Percentiles rank a stretch among this genome's conserved stretches.
Evolutionary conservation across 192 early-diverging fungal genomes (phyloP).

Genomic region (Umbelopsis ramanniana): DNA sequence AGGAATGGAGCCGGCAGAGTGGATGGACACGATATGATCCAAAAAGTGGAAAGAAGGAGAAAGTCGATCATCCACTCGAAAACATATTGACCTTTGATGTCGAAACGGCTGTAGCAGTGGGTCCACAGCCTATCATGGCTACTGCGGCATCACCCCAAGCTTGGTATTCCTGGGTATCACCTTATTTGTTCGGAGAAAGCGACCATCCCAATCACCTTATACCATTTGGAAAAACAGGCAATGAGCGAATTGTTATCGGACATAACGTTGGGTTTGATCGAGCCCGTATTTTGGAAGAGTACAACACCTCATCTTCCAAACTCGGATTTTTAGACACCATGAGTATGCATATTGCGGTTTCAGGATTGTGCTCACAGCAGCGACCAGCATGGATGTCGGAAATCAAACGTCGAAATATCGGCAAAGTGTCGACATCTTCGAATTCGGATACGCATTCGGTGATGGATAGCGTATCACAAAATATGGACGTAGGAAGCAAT

Average conservation of each 20-base stretch:
- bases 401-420: conserved; percentile 52
- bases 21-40: conserved; percentile 87
- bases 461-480: conserved; percentile 36
- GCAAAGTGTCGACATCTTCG: background rate
- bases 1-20: conserved; percentile 54
- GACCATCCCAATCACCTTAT: conserved; percentile 61
- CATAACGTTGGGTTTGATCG: conserved; percentile 95
- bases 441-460: background rate
- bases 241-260: conserved; percentile 72
- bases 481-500: conserved; percentile 16
- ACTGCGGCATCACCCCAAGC: conserved; percentile 68
- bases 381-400: conserved; percentile 77
- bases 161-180: conserved; percentile 96
- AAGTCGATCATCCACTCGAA: conserved; percentile 61
- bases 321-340: conserved; percentile 89
- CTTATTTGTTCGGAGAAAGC: conserved; percentile 63
- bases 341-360: conserved; percentile 87
- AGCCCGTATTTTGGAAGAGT: conserved; percentile 87
- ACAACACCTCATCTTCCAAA: conserved; percentile 58
- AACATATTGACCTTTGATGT: conserved; percentile 84
- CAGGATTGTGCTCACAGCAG: conserved; percentile 91
- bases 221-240: conserved; percentile 56
- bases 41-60: conserved; percentile 26
- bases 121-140: conserved; percentile 82
- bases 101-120: conserved; percentile 72